These are phyloP conservation scores for Saccharum spontaneum DNA, from an alignment of 176 grass and related monocot genomes.

Conservation along the genomic window DNA sequence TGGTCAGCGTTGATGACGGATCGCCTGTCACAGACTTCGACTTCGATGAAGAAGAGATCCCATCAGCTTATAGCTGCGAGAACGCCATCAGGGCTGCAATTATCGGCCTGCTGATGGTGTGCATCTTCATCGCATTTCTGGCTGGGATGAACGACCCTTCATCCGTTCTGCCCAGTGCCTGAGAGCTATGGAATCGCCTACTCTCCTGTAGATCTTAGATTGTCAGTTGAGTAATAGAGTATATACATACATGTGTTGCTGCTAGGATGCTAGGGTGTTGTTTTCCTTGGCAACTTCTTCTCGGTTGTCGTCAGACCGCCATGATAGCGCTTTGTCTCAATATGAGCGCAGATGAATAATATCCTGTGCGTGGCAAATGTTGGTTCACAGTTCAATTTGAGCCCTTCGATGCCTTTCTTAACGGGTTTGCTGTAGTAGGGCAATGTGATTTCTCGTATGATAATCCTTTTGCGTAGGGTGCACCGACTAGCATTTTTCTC, in stretches of 20 bases:
- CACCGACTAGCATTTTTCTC: too few relatives aligned
- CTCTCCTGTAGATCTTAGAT: background rate
- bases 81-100: conserved; percentile 64
- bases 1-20: conserved; percentile 25
- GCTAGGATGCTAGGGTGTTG: conserved; percentile 2
- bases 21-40: conserved; percentile 21
- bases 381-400: background rate
- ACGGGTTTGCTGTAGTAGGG: background rate
- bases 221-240: background rate
- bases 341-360: conserved; percentile 28
- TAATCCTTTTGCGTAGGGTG: too few relatives aligned
- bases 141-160: conserved; percentile 74
- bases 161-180: conserved; percentile 17
- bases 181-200: background rate
- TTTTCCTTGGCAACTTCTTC: background rate
- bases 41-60: conserved; percentile 42
- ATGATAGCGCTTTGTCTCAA: background rate
- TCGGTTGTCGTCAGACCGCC: background rate
- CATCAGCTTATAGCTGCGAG: conserved; percentile 51
- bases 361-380: background rate
- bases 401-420: background rate
- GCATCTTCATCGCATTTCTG: conserved; percentile 67
- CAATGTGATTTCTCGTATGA: background rate
- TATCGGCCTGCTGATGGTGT: conserved; percentile 75
- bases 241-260: conserved; percentile 19